Percentiles rank a stretch among this genome's conserved stretches.
Conservation (phyloP, 2,329 filamentous ascomycete species). For the Diaporthe sp. region DNA sequence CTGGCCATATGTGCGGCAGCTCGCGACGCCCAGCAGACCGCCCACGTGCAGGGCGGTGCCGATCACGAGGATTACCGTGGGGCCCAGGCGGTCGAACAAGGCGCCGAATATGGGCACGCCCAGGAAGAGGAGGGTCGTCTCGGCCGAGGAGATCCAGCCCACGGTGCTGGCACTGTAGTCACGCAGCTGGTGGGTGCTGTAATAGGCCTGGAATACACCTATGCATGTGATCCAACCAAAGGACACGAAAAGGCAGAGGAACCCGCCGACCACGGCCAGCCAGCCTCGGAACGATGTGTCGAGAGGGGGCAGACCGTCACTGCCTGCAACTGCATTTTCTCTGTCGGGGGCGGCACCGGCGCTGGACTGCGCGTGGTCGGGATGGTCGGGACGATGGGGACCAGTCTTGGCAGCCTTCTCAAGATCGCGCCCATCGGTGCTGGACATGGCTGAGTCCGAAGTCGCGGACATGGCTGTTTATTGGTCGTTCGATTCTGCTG, state of each 20-base stretch:
- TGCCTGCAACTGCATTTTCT: background rate
- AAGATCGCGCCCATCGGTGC: background rate
- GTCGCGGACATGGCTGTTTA: background rate
- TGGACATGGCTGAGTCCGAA: background rate
- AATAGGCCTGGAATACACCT: conserved; percentile 67
- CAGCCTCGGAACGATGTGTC: conserved; percentile 63
- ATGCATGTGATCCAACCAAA: conserved; percentile 53
- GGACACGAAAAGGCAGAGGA: conserved; percentile 48
- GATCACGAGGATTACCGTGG: conserved; percentile 60
- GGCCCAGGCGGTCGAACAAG: conserved; percentile 68
- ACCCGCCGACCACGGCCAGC: conserved; percentile 55
- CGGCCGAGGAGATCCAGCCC: conserved; percentile 66
- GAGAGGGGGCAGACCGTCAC: conserved; percentile 57
- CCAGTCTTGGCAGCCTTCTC: conserved; percentile 2
- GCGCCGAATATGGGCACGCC: conserved; percentile 55
- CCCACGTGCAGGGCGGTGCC: conserved; percentile 66
- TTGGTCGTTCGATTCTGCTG: conserved; percentile 7
- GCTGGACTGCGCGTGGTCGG: background rate
- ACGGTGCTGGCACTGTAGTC: conserved; percentile 60
- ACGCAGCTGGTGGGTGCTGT: conserved; percentile 56
- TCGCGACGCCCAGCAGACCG: conserved; percentile 69
- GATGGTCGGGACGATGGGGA: background rate
- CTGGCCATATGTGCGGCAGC: conserved; percentile 53
- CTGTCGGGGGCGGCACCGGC: background rate
- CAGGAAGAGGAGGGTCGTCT: conserved; percentile 56